Percentiles rank a stretch among this genome's conserved stretches.
Conservation (phyloP, 2,329 filamentous ascomycete genomes). For the Aspergillus jensenii region DNA sequence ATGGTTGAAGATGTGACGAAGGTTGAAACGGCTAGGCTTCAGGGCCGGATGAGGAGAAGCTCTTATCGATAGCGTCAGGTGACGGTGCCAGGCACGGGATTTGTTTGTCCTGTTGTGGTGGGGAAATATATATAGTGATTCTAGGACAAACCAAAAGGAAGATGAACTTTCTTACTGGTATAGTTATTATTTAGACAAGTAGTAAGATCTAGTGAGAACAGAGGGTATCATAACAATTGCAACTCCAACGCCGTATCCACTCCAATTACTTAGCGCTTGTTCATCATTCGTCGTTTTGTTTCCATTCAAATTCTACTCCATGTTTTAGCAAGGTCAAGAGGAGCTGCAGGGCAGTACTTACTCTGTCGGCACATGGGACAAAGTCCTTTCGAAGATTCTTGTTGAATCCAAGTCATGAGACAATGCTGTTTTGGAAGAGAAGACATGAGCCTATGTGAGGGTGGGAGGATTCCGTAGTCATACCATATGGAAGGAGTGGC, state of each 20-base stretch:
- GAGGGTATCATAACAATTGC: slow-evolving; percentile 21
- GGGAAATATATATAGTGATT: neutral
- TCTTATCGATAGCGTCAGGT: slow-evolving; percentile 29
- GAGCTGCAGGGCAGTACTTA: slow-evolving; percentile 43
- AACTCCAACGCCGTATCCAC: slow-evolving; percentile 11
- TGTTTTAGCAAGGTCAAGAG: slow-evolving; percentile 16
- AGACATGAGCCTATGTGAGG: slow-evolving; percentile 8
- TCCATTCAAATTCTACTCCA: slow-evolving; percentile 54
- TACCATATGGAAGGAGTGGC: slow-evolving; percentile 97
- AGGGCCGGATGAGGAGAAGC: neutral
- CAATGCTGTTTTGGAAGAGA: slow-evolving; percentile 67
- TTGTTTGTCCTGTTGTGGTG: neutral
- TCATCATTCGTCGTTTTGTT: slow-evolving; percentile 40
- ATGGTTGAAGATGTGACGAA: neutral
- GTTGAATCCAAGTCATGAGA: slow-evolving; percentile 83
- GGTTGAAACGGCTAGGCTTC: neutral
- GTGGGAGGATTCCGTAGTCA: slow-evolving; percentile 18
- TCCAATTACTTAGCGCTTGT: neutral
- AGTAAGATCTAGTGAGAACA: slow-evolving; percentile 5
- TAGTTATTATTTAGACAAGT: slow-evolving; percentile 3
- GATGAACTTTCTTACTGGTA: neutral
- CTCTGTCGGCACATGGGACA: slow-evolving; percentile 98
- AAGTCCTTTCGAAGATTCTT: slow-evolving; percentile 87
- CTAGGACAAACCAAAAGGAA: too few species aligned
- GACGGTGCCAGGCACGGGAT: neutral